Evolutionary conservation across 202 grass and related monocot genomes (phyloP).

Genomic region (Hordeum pubiflorum): DNA sequence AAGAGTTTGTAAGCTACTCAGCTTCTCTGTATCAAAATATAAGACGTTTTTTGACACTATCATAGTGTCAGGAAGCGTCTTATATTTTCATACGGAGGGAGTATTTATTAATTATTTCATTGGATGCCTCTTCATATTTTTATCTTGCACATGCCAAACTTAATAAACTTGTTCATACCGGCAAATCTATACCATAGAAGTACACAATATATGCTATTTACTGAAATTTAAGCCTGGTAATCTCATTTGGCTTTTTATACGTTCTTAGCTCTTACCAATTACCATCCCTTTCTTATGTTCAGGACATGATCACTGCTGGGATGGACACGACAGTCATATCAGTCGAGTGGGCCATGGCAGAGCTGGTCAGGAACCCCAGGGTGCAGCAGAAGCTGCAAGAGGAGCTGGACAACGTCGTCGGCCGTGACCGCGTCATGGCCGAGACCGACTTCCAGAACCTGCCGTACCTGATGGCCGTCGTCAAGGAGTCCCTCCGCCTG

Average conservation of each 20-base stretch:
- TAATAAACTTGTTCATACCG: neutral
- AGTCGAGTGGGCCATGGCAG: conserved; percentile 91
- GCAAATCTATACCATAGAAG: neutral
- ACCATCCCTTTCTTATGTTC: conserved; percentile 10
- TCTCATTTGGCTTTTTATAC: neutral
- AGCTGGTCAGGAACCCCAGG: conserved; percentile 66
- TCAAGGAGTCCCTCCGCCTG: conserved; percentile 86
- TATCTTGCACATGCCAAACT: neutral
- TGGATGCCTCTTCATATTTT: neutral
- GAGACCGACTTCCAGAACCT: conserved; percentile 76
- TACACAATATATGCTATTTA: neutral
- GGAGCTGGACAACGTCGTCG: conserved; percentile 65
- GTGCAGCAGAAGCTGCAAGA: conserved; percentile 81
- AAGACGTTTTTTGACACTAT: too few species aligned
- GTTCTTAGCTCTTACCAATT: neutral
- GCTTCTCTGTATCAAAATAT: too few species aligned
- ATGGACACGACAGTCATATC: conserved; percentile 97
- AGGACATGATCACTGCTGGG: conserved; percentile 99
- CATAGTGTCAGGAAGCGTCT: too few species aligned
- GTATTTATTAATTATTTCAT: neutral
- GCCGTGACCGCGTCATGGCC: conserved; percentile 53
- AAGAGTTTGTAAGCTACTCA: conserved; percentile 13
- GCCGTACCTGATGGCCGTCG: conserved; percentile 62
- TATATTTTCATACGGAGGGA: too few species aligned
- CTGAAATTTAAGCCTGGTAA: neutral